These are phyloP conservation scores for Fusarium tupiense DNA, from an alignment of 2,329 filamentous ascomycete species.

Conservation along the genomic window DNA sequence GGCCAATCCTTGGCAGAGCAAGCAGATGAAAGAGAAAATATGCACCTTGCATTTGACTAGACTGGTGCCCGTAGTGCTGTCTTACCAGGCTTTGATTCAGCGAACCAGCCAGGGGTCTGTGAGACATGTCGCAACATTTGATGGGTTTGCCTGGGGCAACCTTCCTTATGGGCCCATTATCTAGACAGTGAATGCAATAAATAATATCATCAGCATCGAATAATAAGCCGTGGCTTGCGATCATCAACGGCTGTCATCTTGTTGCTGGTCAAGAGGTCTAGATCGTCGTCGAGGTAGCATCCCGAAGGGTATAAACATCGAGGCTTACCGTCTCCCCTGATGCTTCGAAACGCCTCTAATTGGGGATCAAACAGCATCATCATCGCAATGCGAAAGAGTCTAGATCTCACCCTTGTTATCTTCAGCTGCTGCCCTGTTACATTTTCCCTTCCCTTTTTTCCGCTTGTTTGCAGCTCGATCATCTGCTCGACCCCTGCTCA, in stretches of 20 bases:
- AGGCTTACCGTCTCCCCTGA: constrained; percentile 17
- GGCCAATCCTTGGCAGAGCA: constrained; percentile 21
- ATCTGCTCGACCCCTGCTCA: constrained; percentile 27
- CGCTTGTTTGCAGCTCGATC: constrained; percentile 7
- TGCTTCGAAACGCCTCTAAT: constrained; percentile 16
- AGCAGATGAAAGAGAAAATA: constrained; percentile 5
- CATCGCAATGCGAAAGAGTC: background rate
- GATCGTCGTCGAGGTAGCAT: constrained; percentile 27
- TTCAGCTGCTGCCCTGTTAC: constrained; percentile 23
- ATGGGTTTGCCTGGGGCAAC: constrained; percentile 30
- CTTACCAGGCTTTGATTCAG: constrained; percentile 17
- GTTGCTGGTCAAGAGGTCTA: constrained; percentile 12
- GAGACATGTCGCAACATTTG: constrained; percentile 25
- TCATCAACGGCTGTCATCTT: constrained; percentile 12
- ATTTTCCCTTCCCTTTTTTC: constrained; percentile 2
- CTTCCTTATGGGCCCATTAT: constrained; percentile 20
- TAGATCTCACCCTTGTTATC: constrained; percentile 7
- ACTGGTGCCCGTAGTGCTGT: constrained; percentile 8
- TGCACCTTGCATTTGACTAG: background rate
- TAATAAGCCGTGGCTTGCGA: constrained; percentile 18
- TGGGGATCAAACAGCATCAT: constrained; percentile 12
- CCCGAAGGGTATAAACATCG: constrained; percentile 23
- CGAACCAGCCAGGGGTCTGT: constrained; percentile 26
- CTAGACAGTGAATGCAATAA: constrained; percentile 4
- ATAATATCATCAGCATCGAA: background rate